phyloP scores from a whole-genome alignment of 148 eudicot genomes.

The Rheum nobile region DNA sequence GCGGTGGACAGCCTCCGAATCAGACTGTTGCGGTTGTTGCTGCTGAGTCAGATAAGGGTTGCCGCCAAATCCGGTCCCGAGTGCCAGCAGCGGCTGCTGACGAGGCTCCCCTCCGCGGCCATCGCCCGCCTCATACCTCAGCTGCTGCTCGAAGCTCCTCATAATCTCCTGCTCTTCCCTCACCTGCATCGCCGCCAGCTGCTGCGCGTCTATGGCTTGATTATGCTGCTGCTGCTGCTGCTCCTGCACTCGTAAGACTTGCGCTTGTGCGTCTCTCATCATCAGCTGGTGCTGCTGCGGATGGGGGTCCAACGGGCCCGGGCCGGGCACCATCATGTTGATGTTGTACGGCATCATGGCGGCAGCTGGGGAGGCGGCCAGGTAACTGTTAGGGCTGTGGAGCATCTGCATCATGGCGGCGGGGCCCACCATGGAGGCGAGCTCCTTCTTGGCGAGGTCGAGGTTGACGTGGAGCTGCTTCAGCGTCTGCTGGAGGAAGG shows the following conservation, averaged over 20 bases:
- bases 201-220: constrained; percentile 23
- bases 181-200: constrained; percentile 20
- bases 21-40: not conserved
- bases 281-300: not conserved
- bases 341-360: constrained; percentile 16
- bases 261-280: constrained; percentile 17
- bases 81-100: constrained; percentile 19
- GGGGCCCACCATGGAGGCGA: constrained; percentile 35
- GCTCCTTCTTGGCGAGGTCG: constrained; percentile 31
- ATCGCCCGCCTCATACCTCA: too few species aligned
- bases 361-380: not conserved
- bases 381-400: constrained; percentile 16
- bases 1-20: not conserved
- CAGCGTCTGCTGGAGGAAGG: constrained; percentile 33
- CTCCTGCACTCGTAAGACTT: too few species aligned
- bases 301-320: too few species aligned
- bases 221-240: constrained; percentile 8
- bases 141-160: constrained; percentile 27
- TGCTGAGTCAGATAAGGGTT: constrained; percentile 5
- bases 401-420: constrained; percentile 31
- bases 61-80: constrained; percentile 19
- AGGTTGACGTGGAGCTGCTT: constrained; percentile 33
- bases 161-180: constrained; percentile 36
- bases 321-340: too few species aligned
- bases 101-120: constrained; percentile 20